Conservation (phyloP, 1,284 basidiomycete species). For the Cryptococcus amylolentus region DNA sequence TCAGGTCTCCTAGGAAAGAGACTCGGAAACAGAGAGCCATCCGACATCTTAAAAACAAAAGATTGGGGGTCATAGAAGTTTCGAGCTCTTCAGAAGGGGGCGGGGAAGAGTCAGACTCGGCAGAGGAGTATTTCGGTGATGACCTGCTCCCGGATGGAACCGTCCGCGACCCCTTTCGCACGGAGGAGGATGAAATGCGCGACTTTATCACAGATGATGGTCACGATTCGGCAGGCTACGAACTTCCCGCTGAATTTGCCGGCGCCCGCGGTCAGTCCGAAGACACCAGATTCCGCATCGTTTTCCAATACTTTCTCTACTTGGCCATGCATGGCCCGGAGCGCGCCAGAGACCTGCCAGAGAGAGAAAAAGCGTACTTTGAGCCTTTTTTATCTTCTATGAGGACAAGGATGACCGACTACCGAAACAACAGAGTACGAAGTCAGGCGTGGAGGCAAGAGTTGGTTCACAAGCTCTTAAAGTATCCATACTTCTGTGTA, state of each 20-base stretch:
- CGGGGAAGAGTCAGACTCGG: constrained; percentile 45
- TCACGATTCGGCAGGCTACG: constrained; percentile 1
- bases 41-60: constrained; percentile 25
- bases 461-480: constrained; percentile 64
- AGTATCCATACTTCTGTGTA: constrained; percentile 62
- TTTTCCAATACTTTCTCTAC: constrained; percentile 80
- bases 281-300: constrained; percentile 53
- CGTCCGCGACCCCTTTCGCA: constrained; percentile 28
- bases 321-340: constrained; percentile 57
- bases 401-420: constrained; percentile 62
- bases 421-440: constrained; percentile 67
- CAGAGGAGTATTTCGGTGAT: constrained; percentile 20
- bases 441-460: constrained; percentile 72
- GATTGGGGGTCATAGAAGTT: constrained; percentile 13
- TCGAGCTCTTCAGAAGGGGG: constrained; percentile 38
- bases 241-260: constrained; percentile 65
- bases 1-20: constrained; percentile 20
- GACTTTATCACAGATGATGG: constrained; percentile 61
- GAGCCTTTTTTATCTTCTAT: constrained; percentile 36
- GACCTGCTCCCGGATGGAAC: not conserved
- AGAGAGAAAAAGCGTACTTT: constrained; percentile 28
- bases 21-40: constrained; percentile 37
- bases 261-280: constrained; percentile 63
- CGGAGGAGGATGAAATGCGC: constrained; percentile 61
- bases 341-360: constrained; percentile 21